Evolutionary conservation across 495 filamentous ascomycete species (phyloP), one percentile per base, ranked within the genome.

Genomic region (Trichocladium antarcticum): DNA sequence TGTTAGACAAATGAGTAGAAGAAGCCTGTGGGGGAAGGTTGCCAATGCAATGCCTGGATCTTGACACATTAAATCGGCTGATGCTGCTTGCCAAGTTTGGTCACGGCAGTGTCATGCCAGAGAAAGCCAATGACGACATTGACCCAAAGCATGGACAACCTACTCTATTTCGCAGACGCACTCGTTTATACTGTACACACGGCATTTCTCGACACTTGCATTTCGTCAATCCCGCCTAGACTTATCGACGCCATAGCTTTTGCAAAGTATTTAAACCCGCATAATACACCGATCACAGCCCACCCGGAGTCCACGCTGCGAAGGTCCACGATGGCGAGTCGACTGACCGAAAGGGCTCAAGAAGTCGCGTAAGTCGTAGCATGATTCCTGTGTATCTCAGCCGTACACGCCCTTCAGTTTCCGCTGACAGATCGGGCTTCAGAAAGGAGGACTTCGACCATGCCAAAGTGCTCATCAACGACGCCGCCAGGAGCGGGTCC

Each of bases 401-500:
- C 24, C 4, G 3, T 27, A 4, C 8, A 27, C 24, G 3, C 24
- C 24, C 3, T 27, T 27, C n/a, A 38, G 11, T 11, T 9, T 29
- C 14, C 1, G n/a, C 38, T 45, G 32, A 31, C 27, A 10, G 38
- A 29, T 51, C 57, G 36, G 60, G 17, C 36, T 50, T 31, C 50
- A 77, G 74, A 6, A 68, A 68, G 42, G 77, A 82, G 50, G 81
- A 84, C 49, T 72, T 74, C 47, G 65, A 72, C 49, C 73, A 73
- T 42, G 73, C 76, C 50, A 74, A 66, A 43, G 53, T 57, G 15
- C 64, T 83, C 10, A 65, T 84, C 15, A 62, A 72, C 14, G 79
- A 83, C 52, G 81, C 87, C 19, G 77, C 77, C 28, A 76, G 65
- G 51, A 90, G 86, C 42, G 75, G 79, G 16, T 78, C 86, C n/a